Evolutionary conservation across 805 yeast species (phyloP).

Genomic region (Lipomyces sp.): DNA sequence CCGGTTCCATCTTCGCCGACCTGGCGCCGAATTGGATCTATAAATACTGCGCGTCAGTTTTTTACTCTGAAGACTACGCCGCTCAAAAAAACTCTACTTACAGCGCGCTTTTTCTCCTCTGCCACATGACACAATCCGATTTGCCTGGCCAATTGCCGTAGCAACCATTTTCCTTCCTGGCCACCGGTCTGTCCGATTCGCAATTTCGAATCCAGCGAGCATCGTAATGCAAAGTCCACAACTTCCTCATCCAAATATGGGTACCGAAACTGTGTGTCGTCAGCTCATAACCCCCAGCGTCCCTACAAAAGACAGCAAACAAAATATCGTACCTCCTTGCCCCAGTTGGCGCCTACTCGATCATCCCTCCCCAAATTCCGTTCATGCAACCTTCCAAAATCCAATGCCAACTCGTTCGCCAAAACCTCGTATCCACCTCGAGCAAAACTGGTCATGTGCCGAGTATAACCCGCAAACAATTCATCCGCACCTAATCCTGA

Average conservation of each 20-base stretch:
- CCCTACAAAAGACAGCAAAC: constrained; percentile 5
- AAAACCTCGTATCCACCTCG: constrained; percentile 53
- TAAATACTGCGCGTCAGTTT: background rate
- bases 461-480: constrained; percentile 91
- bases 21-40: constrained; percentile 90
- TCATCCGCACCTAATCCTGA: constrained; percentile 99
- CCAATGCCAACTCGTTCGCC: constrained; percentile 64
- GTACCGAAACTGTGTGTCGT: constrained; percentile 45
- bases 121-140: constrained; percentile 59
- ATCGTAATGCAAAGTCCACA: constrained; percentile 48
- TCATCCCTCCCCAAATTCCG: constrained; percentile 92
- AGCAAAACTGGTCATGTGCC: constrained; percentile 57
- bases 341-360: constrained; percentile 82
- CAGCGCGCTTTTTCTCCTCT: constrained; percentile 82
- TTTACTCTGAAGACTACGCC: background rate
- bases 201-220: constrained; percentile 49
- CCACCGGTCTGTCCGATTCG: constrained; percentile 25
- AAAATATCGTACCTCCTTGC: constrained; percentile 72
- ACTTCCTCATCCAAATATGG: constrained; percentile 56
- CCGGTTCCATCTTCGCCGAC: constrained; percentile 89
- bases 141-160: constrained; percentile 64
- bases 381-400: constrained; percentile 72
- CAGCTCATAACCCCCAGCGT: constrained; percentile 46
- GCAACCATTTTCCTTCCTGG: constrained; percentile 54
- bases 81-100: background rate